Percentiles rank a stretch among this genome's conserved stretches.
Conservation (phyloP, 441 rosid genomes). For the Pelargonium cotyledonis region DNA sequence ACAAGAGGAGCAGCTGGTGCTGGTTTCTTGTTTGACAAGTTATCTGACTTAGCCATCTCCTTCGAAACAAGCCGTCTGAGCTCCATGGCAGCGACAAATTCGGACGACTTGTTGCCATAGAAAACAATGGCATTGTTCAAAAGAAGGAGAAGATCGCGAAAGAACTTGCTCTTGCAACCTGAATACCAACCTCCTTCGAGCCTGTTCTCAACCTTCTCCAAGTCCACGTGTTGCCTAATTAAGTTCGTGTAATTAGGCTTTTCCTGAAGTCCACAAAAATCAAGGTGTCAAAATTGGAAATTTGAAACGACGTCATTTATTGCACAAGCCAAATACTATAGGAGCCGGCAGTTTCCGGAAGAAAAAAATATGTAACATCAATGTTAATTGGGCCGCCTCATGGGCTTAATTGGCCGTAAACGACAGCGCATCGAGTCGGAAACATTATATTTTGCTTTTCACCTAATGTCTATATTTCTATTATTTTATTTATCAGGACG, state of each 20-base stretch:
- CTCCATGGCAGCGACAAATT: background rate
- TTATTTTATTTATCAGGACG: background rate
- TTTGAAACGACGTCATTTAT: background rate
- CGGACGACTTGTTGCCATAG: background rate
- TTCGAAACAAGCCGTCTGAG: background rate
- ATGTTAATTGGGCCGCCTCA: no score
- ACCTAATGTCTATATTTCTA: background rate
- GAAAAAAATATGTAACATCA: no score
- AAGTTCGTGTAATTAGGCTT: background rate
- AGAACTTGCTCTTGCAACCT: background rate
- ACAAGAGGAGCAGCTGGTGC: background rate
- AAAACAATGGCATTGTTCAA: conserved; percentile 6
- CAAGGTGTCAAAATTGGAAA: background rate
- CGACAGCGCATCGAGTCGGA: background rate
- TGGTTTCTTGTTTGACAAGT: conserved; percentile 22
- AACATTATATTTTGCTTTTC: background rate
- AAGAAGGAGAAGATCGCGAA: background rate
- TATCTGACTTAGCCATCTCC: conserved; percentile 16
- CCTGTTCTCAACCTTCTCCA: background rate
- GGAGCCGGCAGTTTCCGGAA: no score
- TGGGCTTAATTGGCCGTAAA: background rate
- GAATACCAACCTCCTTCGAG: background rate
- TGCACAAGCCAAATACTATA: no score
- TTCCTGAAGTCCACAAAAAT: background rate
- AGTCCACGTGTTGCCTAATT: background rate